These are phyloP conservation scores for Colletotrichum sp. DNA, from an alignment of 2,329 filamentous ascomycete species.

Conservation along the genomic window DNA sequence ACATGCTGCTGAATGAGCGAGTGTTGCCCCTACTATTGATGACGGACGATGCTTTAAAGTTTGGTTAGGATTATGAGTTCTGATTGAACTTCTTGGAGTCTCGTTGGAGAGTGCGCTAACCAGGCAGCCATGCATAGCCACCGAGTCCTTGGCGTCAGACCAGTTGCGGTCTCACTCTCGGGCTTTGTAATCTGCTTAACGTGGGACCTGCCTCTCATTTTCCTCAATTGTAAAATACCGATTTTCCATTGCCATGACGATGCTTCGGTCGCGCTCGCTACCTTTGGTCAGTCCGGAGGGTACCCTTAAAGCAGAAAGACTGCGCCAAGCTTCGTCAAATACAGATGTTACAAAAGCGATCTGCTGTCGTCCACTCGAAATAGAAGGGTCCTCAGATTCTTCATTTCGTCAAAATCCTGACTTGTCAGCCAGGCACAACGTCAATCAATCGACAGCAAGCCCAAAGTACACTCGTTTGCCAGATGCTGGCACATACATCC, in stretches of 20 bases:
- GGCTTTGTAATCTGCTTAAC: fast-evolving
- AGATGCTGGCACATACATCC: not conserved
- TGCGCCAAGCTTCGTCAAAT: not conserved
- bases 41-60: not conserved
- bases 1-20: not conserved
- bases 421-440: not conserved
- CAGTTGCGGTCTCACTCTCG: not conserved
- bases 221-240: not conserved
- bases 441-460: not conserved
- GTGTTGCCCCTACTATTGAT: not conserved
- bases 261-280: not conserved
- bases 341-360: not conserved
- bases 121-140: not conserved
- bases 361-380: not conserved
- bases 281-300: fast-evolving
- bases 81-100: not conserved
- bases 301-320: not conserved
- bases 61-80: not conserved
- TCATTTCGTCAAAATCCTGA: not conserved
- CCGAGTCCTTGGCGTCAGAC: not conserved
- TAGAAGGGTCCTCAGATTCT: not conserved
- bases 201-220: not conserved
- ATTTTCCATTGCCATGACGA: not conserved
- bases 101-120: not conserved
- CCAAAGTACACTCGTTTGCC: not conserved